These are phyloP conservation scores for Coemansia sp. DNA, from an alignment of 192 early-diverging fungal species.

Conservation along the genomic window DNA sequence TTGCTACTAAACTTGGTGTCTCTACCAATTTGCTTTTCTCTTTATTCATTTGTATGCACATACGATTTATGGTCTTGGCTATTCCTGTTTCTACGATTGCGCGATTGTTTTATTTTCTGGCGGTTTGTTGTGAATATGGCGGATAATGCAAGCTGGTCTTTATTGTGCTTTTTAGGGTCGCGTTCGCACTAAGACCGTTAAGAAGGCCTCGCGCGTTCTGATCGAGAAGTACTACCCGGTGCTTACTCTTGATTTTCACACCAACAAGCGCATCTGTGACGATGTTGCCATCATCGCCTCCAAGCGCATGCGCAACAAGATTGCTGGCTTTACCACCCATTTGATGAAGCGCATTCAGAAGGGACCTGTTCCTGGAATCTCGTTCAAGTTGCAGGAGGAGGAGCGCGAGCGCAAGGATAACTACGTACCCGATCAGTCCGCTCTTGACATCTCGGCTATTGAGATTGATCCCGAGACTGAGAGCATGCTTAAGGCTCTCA, in stretches of 20 bases:
- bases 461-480: conserved; percentile 95
- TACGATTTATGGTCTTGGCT: neutral
- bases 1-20: neutral
- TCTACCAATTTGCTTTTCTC: neutral
- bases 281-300: conserved; percentile 97
- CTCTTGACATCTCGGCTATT: conserved; percentile 83
- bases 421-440: conserved; percentile 98
- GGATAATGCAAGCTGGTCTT: neutral
- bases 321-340: conserved; percentile 99
- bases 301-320: conserved; percentile 99
- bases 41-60: neutral
- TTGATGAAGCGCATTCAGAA: conserved; percentile 99
- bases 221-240: conserved; percentile 99
- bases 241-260: conserved; percentile 98
- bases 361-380: conserved; percentile 98
- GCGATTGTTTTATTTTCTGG: neutral
- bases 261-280: conserved; percentile 98
- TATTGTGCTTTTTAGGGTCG: conserved; percentile 66
- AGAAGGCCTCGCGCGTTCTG: conserved; percentile 99
- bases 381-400: conserved; percentile 99
- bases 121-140: neutral
- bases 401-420: conserved; percentile 99
- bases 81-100: neutral
- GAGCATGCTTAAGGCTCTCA: conserved; percentile 93
- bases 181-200: conserved; percentile 99